A percentile compares a stretch with the other conserved stretches of the same genome.
These are phyloP conservation scores for Cordyceps cicadae DNA, from an alignment of 2,329 filamentous ascomycete species.

Conservation along the genomic window DNA sequence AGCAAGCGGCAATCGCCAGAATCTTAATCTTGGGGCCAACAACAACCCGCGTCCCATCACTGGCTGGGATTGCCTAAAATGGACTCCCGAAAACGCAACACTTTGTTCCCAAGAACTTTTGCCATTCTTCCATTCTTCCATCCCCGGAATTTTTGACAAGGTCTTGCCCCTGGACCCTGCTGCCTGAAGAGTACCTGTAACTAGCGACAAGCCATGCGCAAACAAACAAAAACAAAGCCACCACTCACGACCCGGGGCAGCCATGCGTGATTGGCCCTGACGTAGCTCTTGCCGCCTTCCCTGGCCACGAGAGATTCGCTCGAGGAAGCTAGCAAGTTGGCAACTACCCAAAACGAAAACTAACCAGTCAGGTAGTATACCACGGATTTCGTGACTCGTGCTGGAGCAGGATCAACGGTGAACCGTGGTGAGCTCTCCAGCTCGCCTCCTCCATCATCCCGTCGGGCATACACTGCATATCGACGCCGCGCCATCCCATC, in stretches of 20 bases:
- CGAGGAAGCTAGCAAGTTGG: not conserved
- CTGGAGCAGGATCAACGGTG: not conserved
- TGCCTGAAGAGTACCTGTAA: not conserved
- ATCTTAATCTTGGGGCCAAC: not conserved
- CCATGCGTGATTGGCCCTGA: not conserved
- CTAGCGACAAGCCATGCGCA: not conserved
- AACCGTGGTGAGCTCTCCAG: not conserved
- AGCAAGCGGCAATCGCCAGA: not conserved
- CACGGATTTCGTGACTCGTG: not conserved
- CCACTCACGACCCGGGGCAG: not conserved
- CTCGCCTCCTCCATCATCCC: not conserved
- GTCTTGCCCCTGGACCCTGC: not conserved
- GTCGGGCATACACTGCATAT: not conserved
- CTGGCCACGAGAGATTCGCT: not conserved
- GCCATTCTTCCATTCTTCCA: not conserved
- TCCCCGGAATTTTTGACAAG: not conserved
- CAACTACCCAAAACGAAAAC: not conserved
- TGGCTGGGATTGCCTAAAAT: slow-evolving; percentile 4
- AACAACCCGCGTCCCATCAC: not conserved
- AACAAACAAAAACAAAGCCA: not conserved
- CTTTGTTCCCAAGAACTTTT: not conserved
- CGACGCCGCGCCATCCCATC: not conserved
- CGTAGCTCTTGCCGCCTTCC: not conserved
- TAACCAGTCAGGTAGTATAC: not conserved
- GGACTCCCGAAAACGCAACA: not conserved